Conservation (phyloP, 169 alveolate genomes). For the Besnoitia besnoiti region DNA sequence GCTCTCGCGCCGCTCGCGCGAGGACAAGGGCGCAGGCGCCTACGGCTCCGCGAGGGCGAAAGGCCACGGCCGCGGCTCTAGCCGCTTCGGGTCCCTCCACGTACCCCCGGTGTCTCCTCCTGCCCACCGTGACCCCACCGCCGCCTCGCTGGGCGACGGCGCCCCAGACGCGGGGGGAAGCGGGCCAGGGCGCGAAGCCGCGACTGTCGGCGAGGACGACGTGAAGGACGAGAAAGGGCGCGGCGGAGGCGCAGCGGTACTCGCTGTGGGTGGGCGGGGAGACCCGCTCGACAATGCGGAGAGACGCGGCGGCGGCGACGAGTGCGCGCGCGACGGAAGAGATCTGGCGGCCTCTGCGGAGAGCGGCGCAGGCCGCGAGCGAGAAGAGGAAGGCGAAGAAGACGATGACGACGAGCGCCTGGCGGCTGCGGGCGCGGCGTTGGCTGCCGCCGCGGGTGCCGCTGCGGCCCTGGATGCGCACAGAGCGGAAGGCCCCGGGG, state of each 20-base stretch:
- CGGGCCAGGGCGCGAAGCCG: no score
- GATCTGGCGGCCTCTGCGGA: background rate
- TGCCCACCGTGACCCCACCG: background rate
- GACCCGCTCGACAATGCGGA: no score
- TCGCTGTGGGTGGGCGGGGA: no score
- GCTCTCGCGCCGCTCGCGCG: background rate
- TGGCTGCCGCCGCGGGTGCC: background rate
- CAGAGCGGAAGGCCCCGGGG: background rate
- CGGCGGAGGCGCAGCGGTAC: no score
- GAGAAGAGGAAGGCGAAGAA: background rate
- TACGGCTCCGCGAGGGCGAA: background rate
- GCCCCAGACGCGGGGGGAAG: background rate
- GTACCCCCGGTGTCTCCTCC: background rate
- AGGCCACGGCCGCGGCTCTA: background rate
- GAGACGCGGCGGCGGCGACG: background rate
- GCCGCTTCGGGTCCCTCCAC: background rate
- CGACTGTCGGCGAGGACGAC: background rate
- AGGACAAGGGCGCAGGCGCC: background rate
- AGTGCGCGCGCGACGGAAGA: background rate
- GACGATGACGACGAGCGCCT: background rate
- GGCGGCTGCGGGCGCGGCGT: background rate
- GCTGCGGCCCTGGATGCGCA: background rate
- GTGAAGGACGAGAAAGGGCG: background rate
- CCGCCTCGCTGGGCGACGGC: background rate
- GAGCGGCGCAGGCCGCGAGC: background rate